phyloP scores from a whole-genome alignment of 306 rosid genomes.

The Lathyrus sativus region DNA sequence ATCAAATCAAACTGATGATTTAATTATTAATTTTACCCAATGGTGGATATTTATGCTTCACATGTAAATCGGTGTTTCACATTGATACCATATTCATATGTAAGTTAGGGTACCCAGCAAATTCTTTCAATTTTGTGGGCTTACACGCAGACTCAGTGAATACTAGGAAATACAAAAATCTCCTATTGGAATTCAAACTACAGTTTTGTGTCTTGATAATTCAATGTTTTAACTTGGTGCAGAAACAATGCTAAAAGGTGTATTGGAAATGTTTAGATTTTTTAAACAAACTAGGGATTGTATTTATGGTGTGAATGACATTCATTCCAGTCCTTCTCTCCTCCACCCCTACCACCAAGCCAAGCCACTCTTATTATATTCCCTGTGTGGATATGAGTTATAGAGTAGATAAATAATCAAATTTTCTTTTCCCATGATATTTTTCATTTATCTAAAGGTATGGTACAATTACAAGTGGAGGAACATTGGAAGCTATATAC shows the following conservation, averaged over 20 bases:
- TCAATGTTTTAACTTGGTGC: too few species aligned
- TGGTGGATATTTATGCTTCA: too few species aligned
- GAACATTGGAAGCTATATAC: slow-evolving; percentile 8
- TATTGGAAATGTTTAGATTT: slow-evolving; percentile 3
- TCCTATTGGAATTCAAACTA: too few species aligned
- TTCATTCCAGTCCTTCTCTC: background rate
- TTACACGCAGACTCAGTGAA: too few species aligned
- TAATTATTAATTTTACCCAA: too few species aligned
- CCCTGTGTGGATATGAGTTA: background rate
- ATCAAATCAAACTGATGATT: too few species aligned
- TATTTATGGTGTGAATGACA: background rate
- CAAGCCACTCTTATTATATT: background rate
- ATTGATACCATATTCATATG: too few species aligned
- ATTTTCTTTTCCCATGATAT: background rate
- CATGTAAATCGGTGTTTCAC: too few species aligned
- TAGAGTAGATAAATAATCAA: slow-evolving; percentile 7
- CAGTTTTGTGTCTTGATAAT: too few species aligned
- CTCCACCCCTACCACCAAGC: background rate
- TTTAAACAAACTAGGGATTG: slow-evolving; percentile 2
- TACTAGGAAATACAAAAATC: too few species aligned
- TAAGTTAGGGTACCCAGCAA: too few species aligned
- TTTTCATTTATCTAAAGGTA: slow-evolving; percentile 14
- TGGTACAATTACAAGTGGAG: slow-evolving; percentile 6
- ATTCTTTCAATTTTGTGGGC: too few species aligned
- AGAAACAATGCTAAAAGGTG: background rate